Evolutionary conservation across 805 yeast genomes (phyloP).

Genomic region (Metschnikowia gelsemii): DNA sequence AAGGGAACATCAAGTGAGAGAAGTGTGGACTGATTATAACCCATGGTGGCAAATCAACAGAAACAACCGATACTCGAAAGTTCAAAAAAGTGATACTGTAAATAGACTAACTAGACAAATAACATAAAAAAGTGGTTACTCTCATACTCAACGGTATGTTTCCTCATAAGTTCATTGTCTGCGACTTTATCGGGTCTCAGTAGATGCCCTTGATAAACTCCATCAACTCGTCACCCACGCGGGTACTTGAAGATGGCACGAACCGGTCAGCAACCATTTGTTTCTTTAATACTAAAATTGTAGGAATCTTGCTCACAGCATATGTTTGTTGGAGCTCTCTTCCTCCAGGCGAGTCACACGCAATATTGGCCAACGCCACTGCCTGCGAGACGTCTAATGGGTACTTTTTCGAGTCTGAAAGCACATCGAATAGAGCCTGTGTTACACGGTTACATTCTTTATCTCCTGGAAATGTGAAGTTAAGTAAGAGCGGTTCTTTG

Average conservation of each 20-base stretch:
- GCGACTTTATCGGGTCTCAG: no score
- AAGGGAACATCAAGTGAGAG: not conserved
- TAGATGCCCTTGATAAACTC: constrained; percentile 31
- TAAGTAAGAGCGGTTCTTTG: constrained; percentile 63
- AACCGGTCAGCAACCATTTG: constrained; percentile 51
- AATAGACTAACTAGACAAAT: no score
- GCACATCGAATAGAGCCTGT: constrained; percentile 50
- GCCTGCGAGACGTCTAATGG: constrained; percentile 37
- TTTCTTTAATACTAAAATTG: constrained; percentile 63
- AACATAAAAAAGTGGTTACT: no score
- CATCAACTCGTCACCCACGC: constrained; percentile 30
- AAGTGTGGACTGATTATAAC: no score
- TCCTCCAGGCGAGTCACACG: constrained; percentile 65
- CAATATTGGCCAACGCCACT: constrained; percentile 68
- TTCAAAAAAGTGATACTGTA: no score
- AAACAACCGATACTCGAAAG: no score
- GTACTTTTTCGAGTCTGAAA: constrained; percentile 23
- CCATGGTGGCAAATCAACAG: no score
- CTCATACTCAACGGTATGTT: no score
- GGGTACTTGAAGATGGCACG: constrained; percentile 22
- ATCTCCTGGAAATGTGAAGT: constrained; percentile 72
- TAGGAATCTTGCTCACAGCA: constrained; percentile 57
- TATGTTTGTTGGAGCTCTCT: constrained; percentile 58
- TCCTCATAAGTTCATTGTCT: no score
- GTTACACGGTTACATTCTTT: constrained; percentile 61